Base-by-base conservation (phyloP, 768 basidiomycete genomes). In the Panellus pusillus region DNA sequence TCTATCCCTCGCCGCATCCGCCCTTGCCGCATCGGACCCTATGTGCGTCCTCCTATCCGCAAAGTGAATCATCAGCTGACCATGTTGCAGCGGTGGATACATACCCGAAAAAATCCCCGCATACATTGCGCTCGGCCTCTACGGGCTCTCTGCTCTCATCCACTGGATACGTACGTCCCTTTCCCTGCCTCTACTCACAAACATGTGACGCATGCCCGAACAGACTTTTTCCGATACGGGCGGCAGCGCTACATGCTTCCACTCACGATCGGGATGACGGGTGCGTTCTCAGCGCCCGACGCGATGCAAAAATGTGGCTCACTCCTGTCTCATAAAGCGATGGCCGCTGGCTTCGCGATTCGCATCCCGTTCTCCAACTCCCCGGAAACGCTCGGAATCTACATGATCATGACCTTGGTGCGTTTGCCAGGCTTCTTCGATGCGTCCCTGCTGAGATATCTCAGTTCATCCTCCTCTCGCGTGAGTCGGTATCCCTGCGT, bases 201-300 rank as follows among this genome's bases (percentile, higher is more conserved):
- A 28, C 14, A 20, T 32, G 28, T 17, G 24, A 24, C 14, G 6
- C 20, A 29, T 7, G n/a, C 15, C 29, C 32, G 6, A 28, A 8
- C 20, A 58, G 57, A 49, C 31, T 46, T 45, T 6, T 54, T 50
- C 28, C 45, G 52, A 39, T 15, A 28, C 38, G 15, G 44, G 38
- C 27, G 47, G 28, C 47, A 42, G 6, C 51, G 45, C 4, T 54
- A 47, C 24, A 53, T 58, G 47, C 37, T 58, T n/a, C 35, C 47
- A 9, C 35, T 58, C 41, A 53, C 52, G 18, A 13, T 58, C 12
- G 57, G 57, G 15, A 58, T 58, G 57, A 54, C 47, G 17, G 39
- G 52, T 58, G 15, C 8, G 55, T 47, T 12, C n/a, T 15, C 12
- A 5, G 31, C 17, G 14, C 6, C 9, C 9, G 4, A 42, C 37